Percentiles rank a stretch among this genome's conserved stretches.
Evolutionary conservation across 805 yeast species (phyloP).

Genomic region (Ogataea nonfermentans): DNA sequence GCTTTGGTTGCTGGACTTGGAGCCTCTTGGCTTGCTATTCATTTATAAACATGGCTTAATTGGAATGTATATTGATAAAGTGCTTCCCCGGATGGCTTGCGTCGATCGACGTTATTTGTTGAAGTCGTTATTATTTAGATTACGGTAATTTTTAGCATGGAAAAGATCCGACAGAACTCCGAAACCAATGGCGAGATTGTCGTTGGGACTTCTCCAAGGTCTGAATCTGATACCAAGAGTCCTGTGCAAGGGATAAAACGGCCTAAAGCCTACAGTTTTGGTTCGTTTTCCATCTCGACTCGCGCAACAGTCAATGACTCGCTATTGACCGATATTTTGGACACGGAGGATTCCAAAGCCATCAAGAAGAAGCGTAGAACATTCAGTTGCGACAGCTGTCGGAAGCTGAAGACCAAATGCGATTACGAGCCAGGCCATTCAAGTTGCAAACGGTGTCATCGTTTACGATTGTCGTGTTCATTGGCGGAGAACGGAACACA

Average conservation of each 20-base stretch:
- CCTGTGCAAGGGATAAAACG: neutral
- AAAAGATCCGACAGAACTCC: neutral
- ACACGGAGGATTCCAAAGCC: conserved; percentile 2
- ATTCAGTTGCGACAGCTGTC: conserved; percentile 49
- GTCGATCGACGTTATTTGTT: neutral
- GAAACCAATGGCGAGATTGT: conserved; percentile 2
- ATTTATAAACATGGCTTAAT: conserved; percentile 3
- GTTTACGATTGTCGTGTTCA: conserved; percentile 48
- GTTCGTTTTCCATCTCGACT: conserved; percentile 20
- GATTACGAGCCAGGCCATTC: conserved; percentile 43
- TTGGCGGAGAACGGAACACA: conserved; percentile 22
- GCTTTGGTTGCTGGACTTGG: conserved; percentile 10
- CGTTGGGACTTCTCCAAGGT: conserved; percentile 1
- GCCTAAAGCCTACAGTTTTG: conserved; percentile 19
- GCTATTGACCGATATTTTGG: conserved; percentile 22
- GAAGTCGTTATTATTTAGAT: no score
- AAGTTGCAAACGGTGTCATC: conserved; percentile 52
- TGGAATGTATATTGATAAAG: neutral
- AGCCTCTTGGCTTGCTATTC: conserved; percentile 14
- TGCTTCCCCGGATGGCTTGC: conserved; percentile 9
- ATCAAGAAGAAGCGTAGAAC: conserved; percentile 26
- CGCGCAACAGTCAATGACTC: conserved; percentile 23
- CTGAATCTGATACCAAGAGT: neutral
- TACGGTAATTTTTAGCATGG: no score
- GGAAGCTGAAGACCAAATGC: conserved; percentile 58